Evolutionary conservation across 805 yeast species (phyloP).

Genomic region (Saturnispora besseyi): DNA sequence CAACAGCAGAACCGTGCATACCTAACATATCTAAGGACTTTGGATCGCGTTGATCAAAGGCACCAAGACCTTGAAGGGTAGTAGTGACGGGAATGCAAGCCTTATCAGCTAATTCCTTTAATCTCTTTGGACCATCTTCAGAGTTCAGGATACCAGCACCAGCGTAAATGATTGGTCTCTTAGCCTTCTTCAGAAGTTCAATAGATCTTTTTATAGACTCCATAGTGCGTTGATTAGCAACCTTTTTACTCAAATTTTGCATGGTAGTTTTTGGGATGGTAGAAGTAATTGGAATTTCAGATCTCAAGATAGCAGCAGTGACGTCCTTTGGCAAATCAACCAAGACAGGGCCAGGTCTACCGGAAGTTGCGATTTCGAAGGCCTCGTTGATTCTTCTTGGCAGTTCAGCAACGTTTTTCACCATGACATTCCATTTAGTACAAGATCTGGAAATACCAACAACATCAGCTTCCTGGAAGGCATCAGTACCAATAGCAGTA

Average conservation of each 20-base stretch:
- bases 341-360: constrained; percentile 97
- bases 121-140: constrained; percentile 67
- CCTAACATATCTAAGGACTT: constrained; percentile 94
- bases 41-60: constrained; percentile 85
- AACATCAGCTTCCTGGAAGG: constrained; percentile 98
- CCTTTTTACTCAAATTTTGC: constrained; percentile 57
- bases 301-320: constrained; percentile 80
- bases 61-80: constrained; percentile 87
- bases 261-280: constrained; percentile 72
- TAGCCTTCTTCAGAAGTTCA: constrained; percentile 65
- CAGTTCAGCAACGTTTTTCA: constrained; percentile 84
- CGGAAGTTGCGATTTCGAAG: constrained; percentile 89
- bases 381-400: constrained; percentile 97
- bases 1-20: constrained; percentile 96
- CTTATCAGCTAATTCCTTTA: constrained; percentile 81
- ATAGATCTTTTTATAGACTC: constrained; percentile 75
- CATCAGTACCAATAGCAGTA: constrained; percentile 92
- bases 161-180: constrained; percentile 81
- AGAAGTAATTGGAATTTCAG: constrained; percentile 73
- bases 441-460: constrained; percentile 95
- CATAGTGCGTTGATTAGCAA: constrained; percentile 63
- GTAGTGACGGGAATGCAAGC: constrained; percentile 95
- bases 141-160: constrained; percentile 85
- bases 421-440: constrained; percentile 99
- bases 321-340: constrained; percentile 98